Conservation (phyloP, 345 rosid genomes). For the Populus alba region DNA sequence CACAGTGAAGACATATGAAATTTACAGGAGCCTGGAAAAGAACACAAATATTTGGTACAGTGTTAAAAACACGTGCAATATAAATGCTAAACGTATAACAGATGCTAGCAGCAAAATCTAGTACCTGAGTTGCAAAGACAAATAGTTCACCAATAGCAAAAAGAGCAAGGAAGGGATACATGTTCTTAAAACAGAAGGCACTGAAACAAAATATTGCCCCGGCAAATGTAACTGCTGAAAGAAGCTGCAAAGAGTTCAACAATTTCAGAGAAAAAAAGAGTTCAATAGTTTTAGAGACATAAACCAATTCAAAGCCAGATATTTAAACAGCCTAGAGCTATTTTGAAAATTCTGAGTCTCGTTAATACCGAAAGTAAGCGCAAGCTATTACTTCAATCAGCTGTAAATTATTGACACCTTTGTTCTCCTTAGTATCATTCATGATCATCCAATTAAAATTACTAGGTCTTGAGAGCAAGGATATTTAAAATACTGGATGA, state of each 20-base stretch:
- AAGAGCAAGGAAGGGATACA: constrained; percentile 77
- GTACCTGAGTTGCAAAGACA: constrained; percentile 88
- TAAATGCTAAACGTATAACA: background rate
- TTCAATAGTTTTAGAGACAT: background rate
- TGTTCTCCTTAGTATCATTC: background rate
- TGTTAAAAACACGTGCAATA: background rate
- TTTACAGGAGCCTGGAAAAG: constrained; percentile 82
- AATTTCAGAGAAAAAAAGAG: constrained; percentile 2
- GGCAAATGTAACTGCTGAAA: constrained; percentile 58
- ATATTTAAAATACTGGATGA: too few relatives aligned
- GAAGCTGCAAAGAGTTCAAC: constrained; percentile 57
- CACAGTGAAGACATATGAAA: constrained; percentile 86
- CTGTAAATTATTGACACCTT: background rate
- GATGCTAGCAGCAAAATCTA: background rate
- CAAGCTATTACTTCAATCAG: background rate
- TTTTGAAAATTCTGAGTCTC: background rate
- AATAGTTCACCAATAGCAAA: constrained; percentile 83
- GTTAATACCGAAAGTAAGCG: background rate
- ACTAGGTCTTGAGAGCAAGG: too few relatives aligned
- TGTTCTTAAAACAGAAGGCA: constrained; percentile 80
- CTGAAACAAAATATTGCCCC: constrained; percentile 79
- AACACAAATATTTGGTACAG: background rate
- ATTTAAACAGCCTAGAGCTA: background rate
- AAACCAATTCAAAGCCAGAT: background rate
- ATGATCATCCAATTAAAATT: background rate